Base-by-base conservation (phyloP, 176 grass and related monocot genomes). In the Bolboschoenus planiculmis region DNA sequence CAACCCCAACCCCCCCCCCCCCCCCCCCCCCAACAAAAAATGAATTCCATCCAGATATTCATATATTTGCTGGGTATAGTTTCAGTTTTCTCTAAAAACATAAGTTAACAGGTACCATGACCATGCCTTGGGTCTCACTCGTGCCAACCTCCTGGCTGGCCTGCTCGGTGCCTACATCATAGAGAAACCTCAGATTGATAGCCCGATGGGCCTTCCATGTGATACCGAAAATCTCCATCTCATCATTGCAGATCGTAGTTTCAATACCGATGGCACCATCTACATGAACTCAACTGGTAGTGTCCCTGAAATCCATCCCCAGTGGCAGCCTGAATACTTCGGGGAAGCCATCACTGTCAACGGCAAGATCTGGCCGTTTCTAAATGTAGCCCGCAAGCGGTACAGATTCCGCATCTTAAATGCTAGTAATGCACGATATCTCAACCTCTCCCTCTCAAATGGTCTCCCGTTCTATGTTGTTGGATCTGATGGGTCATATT, bases 401-500 rank as follows among this genome's bases (percentile, higher is more conserved):
- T 89, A 91, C 66, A 84, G 87, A 18, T 78, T 95, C 71, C 87
- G 93, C 31, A 88, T 95, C 61, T 71, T 95, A 79, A 95, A 92
- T 85, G 83, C 88, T 27, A 86, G 93, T 78, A 95, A 95, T 51
- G 93, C 93, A 11, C 84, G 92, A 44, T 95, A 86, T 86, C 86
- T 87, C 75, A 75, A 83, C 62, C 47, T 92, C 37, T 88, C 84
- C 44, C 85, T 95, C 27, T 80, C 84, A 15, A 80, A 89, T 55
- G 84, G 63, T 16, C 79, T 85, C 24, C 61, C 34, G 0, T 87
- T 92, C 62, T 55, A 67, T 56, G 80, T 88, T 75, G 48, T 95
- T 61, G 85, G 68, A 5, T 95, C 92, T 15, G 92, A 95, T 80
- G 15, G 78, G 1, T 81, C 80, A 14, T 95, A 95, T 83, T 87